These are phyloP conservation scores for Myxozyma melibiosi DNA, from an alignment of 805 yeast genomes.

Conservation along the genomic window DNA sequence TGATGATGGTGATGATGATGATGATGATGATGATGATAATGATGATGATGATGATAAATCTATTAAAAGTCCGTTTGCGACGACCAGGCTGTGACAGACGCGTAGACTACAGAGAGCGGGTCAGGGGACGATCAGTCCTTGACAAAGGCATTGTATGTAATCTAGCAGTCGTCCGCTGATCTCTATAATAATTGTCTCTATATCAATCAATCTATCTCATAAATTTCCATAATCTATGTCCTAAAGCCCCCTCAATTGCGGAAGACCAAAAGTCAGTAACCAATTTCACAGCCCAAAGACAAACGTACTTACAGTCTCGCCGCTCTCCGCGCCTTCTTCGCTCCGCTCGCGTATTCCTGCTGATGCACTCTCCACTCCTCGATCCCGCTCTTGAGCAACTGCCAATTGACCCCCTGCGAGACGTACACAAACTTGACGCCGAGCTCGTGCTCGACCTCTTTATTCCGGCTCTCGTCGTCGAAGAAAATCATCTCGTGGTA, in stretches of 20 bases:
- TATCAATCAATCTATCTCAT: background rate
- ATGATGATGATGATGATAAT: no score
- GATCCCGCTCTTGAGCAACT: slow-evolving; percentile 53
- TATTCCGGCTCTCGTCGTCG: slow-evolving; percentile 80
- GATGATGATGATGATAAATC: no score
- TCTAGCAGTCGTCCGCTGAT: no score
- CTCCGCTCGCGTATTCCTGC: slow-evolving; percentile 7
- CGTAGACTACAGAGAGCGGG: no score
- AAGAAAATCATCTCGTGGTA: slow-evolving; percentile 60
- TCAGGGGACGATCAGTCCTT: no score
- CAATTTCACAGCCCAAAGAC: background rate
- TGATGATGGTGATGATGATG: no score
- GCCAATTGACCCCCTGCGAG: slow-evolving; percentile 61
- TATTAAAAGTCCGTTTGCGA: no score
- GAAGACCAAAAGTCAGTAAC: background rate
- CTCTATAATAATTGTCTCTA: background rate
- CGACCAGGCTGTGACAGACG: no score
- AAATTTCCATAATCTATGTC: slow-evolving; percentile 6
- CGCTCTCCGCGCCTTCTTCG: slow-evolving; percentile 14
- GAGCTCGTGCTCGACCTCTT: slow-evolving; percentile 64
- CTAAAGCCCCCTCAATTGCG: background rate
- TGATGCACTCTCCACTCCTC: slow-evolving; percentile 41
- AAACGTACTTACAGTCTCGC: slow-evolving; percentile 6
- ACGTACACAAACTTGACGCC: slow-evolving; percentile 74
- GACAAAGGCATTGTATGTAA: no score